Evolutionary conservation across 768 basidiomycete species (phyloP).

Genomic region (Boletus rubescentipes): DNA sequence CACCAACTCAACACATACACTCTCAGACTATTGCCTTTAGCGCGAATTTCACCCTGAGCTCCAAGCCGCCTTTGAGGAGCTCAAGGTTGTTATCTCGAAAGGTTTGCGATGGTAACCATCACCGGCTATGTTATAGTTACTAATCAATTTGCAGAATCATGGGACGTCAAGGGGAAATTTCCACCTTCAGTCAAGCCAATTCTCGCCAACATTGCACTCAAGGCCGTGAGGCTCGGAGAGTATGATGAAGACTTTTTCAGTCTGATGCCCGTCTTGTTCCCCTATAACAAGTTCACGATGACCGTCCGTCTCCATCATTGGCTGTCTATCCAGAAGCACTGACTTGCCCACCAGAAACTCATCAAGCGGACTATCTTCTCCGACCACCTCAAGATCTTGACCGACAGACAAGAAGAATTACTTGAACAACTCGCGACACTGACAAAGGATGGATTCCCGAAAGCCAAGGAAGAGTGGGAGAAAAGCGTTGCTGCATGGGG

Average conservation of each 20-base stretch:
- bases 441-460: slow-evolving; percentile 63
- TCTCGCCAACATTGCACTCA: slow-evolving; percentile 67
- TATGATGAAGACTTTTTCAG: slow-evolving; percentile 94
- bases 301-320: slow-evolving; percentile 46
- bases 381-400: slow-evolving; percentile 67
- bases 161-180: slow-evolving; percentile 86
- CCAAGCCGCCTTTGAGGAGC: slow-evolving; percentile 55
- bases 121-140: neutral
- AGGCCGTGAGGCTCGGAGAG: slow-evolving; percentile 80
- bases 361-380: slow-evolving; percentile 86
- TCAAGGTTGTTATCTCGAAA: slow-evolving; percentile 59
- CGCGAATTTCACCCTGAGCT: slow-evolving; percentile 71
- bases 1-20: neutral
- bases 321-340: neutral
- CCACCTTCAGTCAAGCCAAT: slow-evolving; percentile 75
- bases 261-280: slow-evolving; percentile 82
- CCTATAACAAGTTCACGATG: slow-evolving; percentile 96
- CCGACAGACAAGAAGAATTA: slow-evolving; percentile 65
- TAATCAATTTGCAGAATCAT: slow-evolving; percentile 53
- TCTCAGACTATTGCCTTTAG: slow-evolving; percentile 30
- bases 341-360: slow-evolving; percentile 63
- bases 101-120: slow-evolving; percentile 36
- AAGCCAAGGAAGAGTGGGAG: slow-evolving; percentile 78
- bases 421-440: slow-evolving; percentile 60
- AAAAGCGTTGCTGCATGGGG: slow-evolving; percentile 69